These are phyloP conservation scores for Leccinum brunneo-olivaceum DNA, from an alignment of 1,284 basidiomycete genomes.

Conservation along the genomic window DNA sequence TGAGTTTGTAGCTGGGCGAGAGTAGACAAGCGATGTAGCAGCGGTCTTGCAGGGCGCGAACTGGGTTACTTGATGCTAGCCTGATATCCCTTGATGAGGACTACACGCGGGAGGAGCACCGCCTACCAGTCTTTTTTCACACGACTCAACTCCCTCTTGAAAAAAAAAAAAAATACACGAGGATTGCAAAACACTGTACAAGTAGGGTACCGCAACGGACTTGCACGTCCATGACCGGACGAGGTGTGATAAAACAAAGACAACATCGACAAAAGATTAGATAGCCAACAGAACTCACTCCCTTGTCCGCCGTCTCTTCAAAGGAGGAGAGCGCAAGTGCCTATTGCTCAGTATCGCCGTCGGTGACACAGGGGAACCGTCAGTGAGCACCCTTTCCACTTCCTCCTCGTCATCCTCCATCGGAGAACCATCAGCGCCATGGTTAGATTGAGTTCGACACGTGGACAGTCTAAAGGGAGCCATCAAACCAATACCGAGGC, in stretches of 20 bases:
- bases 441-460: conserved; percentile 22
- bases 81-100: conserved; percentile 29
- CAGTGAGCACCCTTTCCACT: conserved; percentile 26
- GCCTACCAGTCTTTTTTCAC: conserved; percentile 21
- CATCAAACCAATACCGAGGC: conserved; percentile 48
- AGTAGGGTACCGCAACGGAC: conserved; percentile 24
- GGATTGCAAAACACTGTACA: conserved; percentile 29
- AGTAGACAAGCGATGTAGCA: neutral
- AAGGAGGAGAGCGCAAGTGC: conserved; percentile 34
- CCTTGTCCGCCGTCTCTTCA: conserved; percentile 39
- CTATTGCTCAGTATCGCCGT: conserved; percentile 19
- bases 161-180: conserved; percentile 24
- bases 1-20: neutral
- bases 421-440: conserved; percentile 8
- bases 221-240: conserved; percentile 10
- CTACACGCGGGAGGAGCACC: conserved; percentile 15
- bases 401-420: conserved; percentile 31
- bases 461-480: conserved; percentile 43
- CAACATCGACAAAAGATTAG: conserved; percentile 12
- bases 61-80: conserved; percentile 20
- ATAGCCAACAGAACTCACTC: conserved; percentile 16
- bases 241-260: conserved; percentile 12
- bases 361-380: conserved; percentile 20
- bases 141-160: conserved; percentile 13
- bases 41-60: conserved; percentile 12